Evolutionary conservation across 306 rosid genomes (phyloP).

Genomic region (Lathyrus sativus): DNA sequence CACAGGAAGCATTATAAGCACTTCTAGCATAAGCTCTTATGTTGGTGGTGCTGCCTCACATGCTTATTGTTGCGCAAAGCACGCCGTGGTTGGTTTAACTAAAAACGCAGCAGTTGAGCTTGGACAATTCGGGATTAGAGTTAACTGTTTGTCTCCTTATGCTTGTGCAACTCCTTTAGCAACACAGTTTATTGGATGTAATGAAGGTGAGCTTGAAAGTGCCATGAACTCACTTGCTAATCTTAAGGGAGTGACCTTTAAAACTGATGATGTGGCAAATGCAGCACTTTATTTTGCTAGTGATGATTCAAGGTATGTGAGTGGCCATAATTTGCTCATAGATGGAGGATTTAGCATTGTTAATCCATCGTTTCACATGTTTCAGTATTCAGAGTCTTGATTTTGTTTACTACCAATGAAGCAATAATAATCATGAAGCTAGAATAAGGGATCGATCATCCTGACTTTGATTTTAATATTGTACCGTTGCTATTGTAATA

Average conservation of each 20-base stretch:
- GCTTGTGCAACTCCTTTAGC: slow-evolving; percentile 66
- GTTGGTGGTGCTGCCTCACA: slow-evolving; percentile 69
- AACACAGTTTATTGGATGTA: slow-evolving; percentile 44
- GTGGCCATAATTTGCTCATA: slow-evolving; percentile 76
- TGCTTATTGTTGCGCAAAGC: slow-evolving; percentile 71
- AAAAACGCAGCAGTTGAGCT: slow-evolving; percentile 77
- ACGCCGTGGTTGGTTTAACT: slow-evolving; percentile 69
- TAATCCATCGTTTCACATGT: slow-evolving; percentile 57
- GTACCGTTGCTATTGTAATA: too few species aligned
- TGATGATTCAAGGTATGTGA: slow-evolving; percentile 70
- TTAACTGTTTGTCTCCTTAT: slow-evolving; percentile 79
- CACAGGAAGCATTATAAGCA: slow-evolving; percentile 60
- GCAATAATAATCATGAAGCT: not conserved
- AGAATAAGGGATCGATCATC: not conserved
- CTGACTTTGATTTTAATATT: not conserved
- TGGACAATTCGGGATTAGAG: slow-evolving; percentile 78
- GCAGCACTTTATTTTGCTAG: slow-evolving; percentile 77
- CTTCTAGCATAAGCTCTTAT: slow-evolving; percentile 60
- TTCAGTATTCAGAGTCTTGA: slow-evolving; percentile 51
- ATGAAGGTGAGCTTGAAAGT: slow-evolving; percentile 53
- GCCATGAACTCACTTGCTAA: slow-evolving; percentile 47
- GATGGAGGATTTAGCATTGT: slow-evolving; percentile 74
- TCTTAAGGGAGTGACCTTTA: slow-evolving; percentile 62
- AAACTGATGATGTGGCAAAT: slow-evolving; percentile 74
- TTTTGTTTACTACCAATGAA: not conserved